phyloP scores from a whole-genome alignment of 257 asterid species.

The Anisodus tanguticus region DNA sequence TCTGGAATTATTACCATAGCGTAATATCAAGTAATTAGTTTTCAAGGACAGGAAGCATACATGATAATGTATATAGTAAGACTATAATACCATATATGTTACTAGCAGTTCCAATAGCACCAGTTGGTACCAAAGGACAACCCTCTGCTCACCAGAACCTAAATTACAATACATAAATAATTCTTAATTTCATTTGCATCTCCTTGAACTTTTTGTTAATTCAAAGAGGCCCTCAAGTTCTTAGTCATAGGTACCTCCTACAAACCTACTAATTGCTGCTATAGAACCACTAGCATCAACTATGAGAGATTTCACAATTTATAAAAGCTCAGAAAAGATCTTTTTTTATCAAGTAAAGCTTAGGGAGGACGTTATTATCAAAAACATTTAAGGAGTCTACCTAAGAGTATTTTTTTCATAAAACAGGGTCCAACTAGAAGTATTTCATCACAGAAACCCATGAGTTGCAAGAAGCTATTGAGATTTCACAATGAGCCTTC shows the following conservation, averaged over 20 bases:
- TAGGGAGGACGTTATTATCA: neutral
- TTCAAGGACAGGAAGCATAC: neutral
- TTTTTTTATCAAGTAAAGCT: neutral
- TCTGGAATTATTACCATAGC: constrained; percentile 53
- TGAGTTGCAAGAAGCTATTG: constrained; percentile 2
- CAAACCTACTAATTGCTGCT: neutral
- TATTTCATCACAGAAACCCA: neutral
- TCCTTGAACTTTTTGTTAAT: neutral
- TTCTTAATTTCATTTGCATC: neutral
- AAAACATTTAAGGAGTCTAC: neutral
- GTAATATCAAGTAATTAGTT: neutral
- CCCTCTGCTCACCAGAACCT: neutral
- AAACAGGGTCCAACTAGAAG: neutral
- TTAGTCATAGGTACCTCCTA: neutral
- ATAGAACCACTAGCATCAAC: neutral
- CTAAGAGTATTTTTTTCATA: neutral
- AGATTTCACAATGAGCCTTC: neutral
- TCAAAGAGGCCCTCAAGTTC: neutral
- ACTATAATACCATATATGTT: neutral
- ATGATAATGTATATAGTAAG: neutral
- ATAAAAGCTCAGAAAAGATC: neutral
- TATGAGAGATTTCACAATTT: neutral
- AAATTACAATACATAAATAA: neutral
- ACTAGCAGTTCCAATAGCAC: neutral
- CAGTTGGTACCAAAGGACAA: neutral